Conservation (phyloP, 192 early-diverging fungal species). For the Rhizoclosmatium sp. region DNA sequence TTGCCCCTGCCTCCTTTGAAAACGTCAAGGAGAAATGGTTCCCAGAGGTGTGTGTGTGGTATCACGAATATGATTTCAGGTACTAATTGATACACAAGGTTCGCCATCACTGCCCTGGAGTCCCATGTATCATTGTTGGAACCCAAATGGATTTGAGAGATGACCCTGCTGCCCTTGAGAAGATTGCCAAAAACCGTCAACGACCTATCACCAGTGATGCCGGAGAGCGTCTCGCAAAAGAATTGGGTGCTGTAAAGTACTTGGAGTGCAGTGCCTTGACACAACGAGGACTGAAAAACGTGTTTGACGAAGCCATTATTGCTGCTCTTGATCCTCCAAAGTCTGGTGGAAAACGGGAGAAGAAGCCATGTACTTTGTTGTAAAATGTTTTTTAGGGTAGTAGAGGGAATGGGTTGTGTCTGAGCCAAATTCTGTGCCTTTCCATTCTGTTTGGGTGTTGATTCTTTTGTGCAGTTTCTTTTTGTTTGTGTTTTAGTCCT, state of each 20-base stretch:
- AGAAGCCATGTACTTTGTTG: constrained; percentile 25
- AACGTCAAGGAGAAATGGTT: constrained; percentile 98
- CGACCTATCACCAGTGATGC: constrained; percentile 80
- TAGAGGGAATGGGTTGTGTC: background rate
- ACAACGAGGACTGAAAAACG: constrained; percentile 93
- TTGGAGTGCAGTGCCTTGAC: constrained; percentile 93
- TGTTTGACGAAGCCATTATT: constrained; percentile 97
- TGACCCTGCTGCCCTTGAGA: constrained; percentile 78
- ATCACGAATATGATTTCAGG: background rate
- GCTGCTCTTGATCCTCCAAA: constrained; percentile 90
- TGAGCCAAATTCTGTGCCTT: background rate
- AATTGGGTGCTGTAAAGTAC: constrained; percentile 90
- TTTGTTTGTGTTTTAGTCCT: background rate
- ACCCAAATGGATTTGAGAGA: constrained; percentile 92
- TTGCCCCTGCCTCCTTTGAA: constrained; percentile 90
- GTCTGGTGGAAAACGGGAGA: constrained; percentile 2
- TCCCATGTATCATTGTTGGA: constrained; percentile 94
- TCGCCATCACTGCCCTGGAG: constrained; percentile 94
- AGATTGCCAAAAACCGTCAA: constrained; percentile 82
- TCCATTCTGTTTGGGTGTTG: background rate
- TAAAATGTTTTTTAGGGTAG: constrained; percentile 9
- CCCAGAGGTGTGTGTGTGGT: constrained; percentile 72
- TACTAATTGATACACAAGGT: constrained; percentile 47
- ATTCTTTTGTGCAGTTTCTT: background rate
- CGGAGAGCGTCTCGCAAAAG: constrained; percentile 83